These are phyloP conservation scores for Entomortierella parvispora DNA, from an alignment of 192 early-diverging fungal genomes.

Conservation along the genomic window DNA sequence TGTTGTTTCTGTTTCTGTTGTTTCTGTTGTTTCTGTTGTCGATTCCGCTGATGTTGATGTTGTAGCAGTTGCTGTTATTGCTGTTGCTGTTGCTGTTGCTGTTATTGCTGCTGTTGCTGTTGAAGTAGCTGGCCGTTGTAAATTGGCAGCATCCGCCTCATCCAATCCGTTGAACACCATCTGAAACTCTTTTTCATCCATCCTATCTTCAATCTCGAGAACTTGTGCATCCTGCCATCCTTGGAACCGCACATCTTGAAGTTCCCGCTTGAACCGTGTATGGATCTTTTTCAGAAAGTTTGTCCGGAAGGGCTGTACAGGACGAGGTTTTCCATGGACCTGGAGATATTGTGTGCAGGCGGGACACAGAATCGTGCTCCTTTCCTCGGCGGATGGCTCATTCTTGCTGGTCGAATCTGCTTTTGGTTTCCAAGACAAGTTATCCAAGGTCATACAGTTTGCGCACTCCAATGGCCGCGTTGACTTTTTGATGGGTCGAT, in stretches of 20 bases:
- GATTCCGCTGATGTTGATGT: too few relatives aligned
- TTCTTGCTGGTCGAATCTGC: conserved; percentile 3
- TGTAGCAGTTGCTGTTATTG: background rate
- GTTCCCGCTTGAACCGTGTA: conserved; percentile 43
- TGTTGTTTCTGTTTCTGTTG: too few relatives aligned
- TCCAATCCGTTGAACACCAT: conserved; percentile 45
- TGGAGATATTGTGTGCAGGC: conserved; percentile 28
- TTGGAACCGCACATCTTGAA: conserved; percentile 49
- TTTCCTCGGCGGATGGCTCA: background rate
- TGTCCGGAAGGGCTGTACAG: conserved; percentile 35
- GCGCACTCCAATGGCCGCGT: conserved; percentile 14
- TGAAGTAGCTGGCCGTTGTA: too few relatives aligned
- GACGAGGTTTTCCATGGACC: conserved; percentile 36
- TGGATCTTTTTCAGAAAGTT: conserved; percentile 50
- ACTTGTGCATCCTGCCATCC: conserved; percentile 53
- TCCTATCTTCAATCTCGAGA: conserved; percentile 45
- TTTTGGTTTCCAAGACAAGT: conserved; percentile 19
- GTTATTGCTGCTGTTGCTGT: background rate
- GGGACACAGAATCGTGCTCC: conserved; percentile 20
- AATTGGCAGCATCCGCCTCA: conserved; percentile 15
- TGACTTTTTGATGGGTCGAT: conserved; percentile 26
- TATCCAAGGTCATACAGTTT: conserved; percentile 29
- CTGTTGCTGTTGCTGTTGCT: too few relatives aligned
- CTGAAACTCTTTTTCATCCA: conserved; percentile 42
- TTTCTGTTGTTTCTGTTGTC: too few relatives aligned